Evolutionary conservation across 305 asterid species (phyloP).

Genomic region (Stenogyne calaminthoides): DNA sequence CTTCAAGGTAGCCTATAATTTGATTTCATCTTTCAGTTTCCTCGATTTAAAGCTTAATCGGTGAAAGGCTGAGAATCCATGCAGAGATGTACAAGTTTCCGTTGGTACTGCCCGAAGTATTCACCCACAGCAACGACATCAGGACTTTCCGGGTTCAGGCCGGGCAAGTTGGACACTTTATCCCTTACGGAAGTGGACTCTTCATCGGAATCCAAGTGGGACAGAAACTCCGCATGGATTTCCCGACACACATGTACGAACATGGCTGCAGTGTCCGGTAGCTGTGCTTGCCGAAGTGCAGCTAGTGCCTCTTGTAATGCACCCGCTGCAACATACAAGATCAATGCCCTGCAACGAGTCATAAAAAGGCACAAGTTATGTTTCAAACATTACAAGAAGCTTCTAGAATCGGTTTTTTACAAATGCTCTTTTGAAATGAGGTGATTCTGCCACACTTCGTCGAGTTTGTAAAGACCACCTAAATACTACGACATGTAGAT

Average conservation of each 20-base stretch:
- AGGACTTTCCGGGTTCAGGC: conserved; percentile 72
- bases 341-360: conserved; percentile 71
- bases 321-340: conserved; percentile 94
- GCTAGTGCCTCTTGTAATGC: conserved; percentile 92
- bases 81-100: conserved; percentile 89
- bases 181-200: conserved; percentile 49
- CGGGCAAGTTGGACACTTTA: conserved; percentile 58
- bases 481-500: background rate
- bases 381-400: too few relatives aligned
- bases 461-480: background rate
- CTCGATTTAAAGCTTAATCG: conserved; percentile 41
- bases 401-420: too few relatives aligned
- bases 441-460: too few relatives aligned
- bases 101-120: conserved; percentile 86
- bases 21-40: too few relatives aligned
- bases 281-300: conserved; percentile 87
- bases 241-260: conserved; percentile 80
- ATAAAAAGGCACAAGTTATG: background rate
- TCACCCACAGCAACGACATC: conserved; percentile 85
- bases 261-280: conserved; percentile 97
- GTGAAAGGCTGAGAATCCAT: conserved; percentile 90
- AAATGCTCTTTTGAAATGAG: too few relatives aligned
- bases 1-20: background rate
- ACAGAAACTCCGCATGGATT: conserved; percentile 65
- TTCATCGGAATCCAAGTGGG: conserved; percentile 60